These are phyloP conservation scores for Penicillium ochrochloron DNA, from an alignment of 495 filamentous ascomycete genomes.

Conservation along the genomic window DNA sequence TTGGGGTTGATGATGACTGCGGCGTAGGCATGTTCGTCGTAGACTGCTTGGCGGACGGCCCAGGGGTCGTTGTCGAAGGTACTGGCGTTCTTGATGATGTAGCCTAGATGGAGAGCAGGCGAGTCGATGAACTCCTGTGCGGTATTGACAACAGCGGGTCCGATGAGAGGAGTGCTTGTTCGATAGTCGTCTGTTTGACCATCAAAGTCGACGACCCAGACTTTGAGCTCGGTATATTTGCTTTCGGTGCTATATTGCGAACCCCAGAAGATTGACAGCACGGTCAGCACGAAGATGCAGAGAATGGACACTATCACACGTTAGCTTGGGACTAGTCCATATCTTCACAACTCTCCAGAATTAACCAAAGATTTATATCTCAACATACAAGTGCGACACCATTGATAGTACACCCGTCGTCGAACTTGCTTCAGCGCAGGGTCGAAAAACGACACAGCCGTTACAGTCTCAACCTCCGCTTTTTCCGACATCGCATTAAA, in stretches of 20 bases:
- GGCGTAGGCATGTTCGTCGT: conserved; percentile 64
- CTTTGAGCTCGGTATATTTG: conserved; percentile 51
- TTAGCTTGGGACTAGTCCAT: background rate
- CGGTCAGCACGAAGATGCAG: conserved; percentile 54
- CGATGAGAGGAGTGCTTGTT: conserved; percentile 55
- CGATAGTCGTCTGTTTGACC: conserved; percentile 57
- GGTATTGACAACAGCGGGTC: conserved; percentile 55
- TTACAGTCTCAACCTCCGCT: conserved; percentile 19
- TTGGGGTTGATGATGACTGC: conserved; percentile 70
- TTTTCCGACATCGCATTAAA: conserved; percentile 4
- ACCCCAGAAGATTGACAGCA: conserved; percentile 67
- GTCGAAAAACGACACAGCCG: conserved; percentile 58
- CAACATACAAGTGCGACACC: conserved; percentile 36
- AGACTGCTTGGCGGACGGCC: conserved; percentile 63
- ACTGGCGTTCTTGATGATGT: conserved; percentile 50
- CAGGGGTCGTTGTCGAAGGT: conserved; percentile 63
- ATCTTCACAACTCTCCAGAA: background rate
- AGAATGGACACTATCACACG: conserved; percentile 55
- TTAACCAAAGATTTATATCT: background rate
- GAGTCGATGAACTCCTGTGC: conserved; percentile 43
- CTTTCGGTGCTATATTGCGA: conserved; percentile 55
- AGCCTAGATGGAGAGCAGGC: conserved; percentile 50
- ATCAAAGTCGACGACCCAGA: conserved; percentile 73
- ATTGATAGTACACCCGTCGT: conserved; percentile 46
- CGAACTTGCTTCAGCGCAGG: conserved; percentile 51